A percentile compares a stretch with the other conserved stretches of the same genome.
These are phyloP conservation scores for Corymbia maculata DNA, from an alignment of 345 rosid genomes.

Conservation along the genomic window DNA sequence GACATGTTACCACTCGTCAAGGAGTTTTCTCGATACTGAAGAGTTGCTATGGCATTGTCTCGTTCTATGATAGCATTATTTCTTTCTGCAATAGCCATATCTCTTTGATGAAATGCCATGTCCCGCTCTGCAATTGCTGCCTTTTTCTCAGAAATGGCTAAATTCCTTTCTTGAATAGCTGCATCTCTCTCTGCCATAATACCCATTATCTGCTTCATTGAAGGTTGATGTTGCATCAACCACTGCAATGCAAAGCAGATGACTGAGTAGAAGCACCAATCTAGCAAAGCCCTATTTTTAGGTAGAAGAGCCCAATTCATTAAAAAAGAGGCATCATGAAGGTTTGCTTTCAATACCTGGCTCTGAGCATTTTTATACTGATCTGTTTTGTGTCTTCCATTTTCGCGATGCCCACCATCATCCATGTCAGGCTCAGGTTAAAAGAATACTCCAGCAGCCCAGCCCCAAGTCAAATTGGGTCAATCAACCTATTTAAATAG, in stretches of 20 bases:
- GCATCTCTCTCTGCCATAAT: slow-evolving; percentile 97
- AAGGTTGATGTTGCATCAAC: slow-evolving; percentile 93
- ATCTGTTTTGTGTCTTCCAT: slow-evolving; percentile 78
- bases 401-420: slow-evolving; percentile 90
- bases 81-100: slow-evolving; percentile 87
- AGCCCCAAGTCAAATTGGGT: neutral
- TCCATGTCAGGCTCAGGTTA: slow-evolving; percentile 42
- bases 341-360: slow-evolving; percentile 31
- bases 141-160: slow-evolving; percentile 87
- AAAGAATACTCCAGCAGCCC: neutral
- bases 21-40: slow-evolving; percentile 82
- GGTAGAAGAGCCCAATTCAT: neutral
- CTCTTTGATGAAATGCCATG: slow-evolving; percentile 88
- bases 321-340: neutral
- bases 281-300: neutral
- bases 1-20: slow-evolving; percentile 42
- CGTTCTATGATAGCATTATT: slow-evolving; percentile 83
- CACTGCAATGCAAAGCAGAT: slow-evolving; percentile 41
- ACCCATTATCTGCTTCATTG: slow-evolving; percentile 98
- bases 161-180: slow-evolving; percentile 81
- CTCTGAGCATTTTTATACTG: slow-evolving; percentile 72
- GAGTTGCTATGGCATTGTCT: slow-evolving; percentile 73
- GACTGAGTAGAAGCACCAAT: neutral
- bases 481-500: neutral
- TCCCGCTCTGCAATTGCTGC: slow-evolving; percentile 90